A percentile compares a stretch with the other conserved stretches of the same genome.
phyloP scores from a whole-genome alignment of 768 basidiomycete species.

The Termitomyces sp. region DNA sequence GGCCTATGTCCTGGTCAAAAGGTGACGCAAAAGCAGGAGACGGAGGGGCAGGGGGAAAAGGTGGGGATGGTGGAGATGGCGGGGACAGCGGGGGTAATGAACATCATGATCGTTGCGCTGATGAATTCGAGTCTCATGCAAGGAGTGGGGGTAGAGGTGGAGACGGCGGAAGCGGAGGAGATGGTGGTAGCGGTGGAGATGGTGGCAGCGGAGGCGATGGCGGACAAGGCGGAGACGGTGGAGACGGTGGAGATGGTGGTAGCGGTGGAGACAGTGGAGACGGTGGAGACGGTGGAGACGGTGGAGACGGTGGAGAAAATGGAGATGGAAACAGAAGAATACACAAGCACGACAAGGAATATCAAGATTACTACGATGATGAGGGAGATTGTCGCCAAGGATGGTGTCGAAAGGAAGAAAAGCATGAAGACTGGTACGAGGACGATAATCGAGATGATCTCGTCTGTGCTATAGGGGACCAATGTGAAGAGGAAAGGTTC shows the following conservation, averaged over 20 bases:
- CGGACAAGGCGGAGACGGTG: not conserved
- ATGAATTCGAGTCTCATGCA: not conserved
- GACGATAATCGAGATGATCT: not conserved
- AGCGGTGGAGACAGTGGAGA: not conserved
- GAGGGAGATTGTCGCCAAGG: not conserved
- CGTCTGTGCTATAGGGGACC: not conserved
- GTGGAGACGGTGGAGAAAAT: not conserved
- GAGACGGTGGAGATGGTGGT: too few species aligned
- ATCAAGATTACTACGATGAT: not conserved
- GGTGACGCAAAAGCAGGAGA: not conserved
- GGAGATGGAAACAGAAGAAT: not conserved
- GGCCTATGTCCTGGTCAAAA: constrained; percentile 2
- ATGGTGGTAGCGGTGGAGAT: not conserved
- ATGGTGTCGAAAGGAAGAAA: not conserved
- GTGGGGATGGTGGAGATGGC: not conserved
- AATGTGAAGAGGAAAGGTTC: not conserved
- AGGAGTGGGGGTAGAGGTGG: not conserved
- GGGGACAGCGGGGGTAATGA: not conserved
- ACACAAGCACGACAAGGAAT: not conserved
- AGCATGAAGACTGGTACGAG: not conserved
- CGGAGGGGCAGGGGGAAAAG: not conserved
- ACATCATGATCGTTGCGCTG: not conserved
- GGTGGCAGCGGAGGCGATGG: not conserved
- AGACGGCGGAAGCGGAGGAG: not conserved
- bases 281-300: not conserved